phyloP scores from a whole-genome alignment of 192 early-diverging fungal species.

The Coemansia sp. region DNA sequence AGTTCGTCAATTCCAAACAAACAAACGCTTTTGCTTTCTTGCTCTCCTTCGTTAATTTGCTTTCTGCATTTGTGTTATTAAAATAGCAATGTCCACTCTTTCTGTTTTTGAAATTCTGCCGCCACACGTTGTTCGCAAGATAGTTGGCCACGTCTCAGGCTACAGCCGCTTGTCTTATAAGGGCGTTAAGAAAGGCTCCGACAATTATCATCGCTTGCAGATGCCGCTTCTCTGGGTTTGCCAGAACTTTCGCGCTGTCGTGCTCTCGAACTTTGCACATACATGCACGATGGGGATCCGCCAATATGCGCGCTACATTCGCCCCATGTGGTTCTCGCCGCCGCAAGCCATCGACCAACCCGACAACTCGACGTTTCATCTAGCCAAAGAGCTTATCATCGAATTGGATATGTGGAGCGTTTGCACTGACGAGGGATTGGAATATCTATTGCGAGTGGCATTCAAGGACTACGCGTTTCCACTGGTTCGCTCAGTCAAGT shows the following conservation, averaged over 20 bases:
- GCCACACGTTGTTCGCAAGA: neutral
- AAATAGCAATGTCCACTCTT: neutral
- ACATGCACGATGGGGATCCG: neutral
- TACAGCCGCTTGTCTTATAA: neutral
- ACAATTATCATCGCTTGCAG: neutral
- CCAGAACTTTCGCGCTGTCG: neutral
- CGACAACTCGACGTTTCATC: neutral
- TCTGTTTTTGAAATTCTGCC: neutral
- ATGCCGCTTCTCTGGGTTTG: neutral
- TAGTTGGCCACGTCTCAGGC: neutral
- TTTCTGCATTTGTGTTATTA: too few relatives aligned
- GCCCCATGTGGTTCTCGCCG: neutral
- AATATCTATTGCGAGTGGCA: neutral
- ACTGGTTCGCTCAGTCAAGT: neutral
- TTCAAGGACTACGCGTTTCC: neutral
- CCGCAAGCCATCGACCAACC: neutral
- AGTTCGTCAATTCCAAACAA: too few relatives aligned
- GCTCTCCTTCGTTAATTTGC: too few relatives aligned
- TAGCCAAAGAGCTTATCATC: neutral
- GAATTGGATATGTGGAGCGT: neutral
- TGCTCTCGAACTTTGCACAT: neutral
- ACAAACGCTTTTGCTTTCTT: too few relatives aligned
- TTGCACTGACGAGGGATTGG: neutral
- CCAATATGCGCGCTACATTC: neutral
- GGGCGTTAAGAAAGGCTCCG: neutral